Percentiles rank a stretch among this genome's conserved stretches.
phyloP scores from a whole-genome alignment of 2,329 filamentous ascomycete species.

The Ilyonectria destructans region DNA sequence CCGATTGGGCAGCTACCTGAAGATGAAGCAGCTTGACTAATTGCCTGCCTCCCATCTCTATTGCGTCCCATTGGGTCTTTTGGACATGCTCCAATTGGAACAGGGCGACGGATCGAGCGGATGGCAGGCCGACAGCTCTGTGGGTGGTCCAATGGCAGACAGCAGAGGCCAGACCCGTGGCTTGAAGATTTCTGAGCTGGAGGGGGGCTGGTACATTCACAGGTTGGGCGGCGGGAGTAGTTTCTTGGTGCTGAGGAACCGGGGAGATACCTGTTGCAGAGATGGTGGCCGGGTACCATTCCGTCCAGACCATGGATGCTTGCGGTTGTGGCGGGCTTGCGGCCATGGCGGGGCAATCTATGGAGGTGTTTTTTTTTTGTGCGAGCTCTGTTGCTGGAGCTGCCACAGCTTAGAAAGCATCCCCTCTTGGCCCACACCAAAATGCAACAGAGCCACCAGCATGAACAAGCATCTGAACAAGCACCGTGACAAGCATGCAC shows the following conservation, averaged over 20 bases:
- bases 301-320: not conserved
- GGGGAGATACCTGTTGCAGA: conserved; percentile 31
- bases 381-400: conserved; percentile 7
- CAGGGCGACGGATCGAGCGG: conserved; percentile 35
- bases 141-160: conserved; percentile 38
- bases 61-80: conserved; percentile 33
- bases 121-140: conserved; percentile 33
- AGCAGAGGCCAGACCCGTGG: conserved; percentile 33
- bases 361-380: conserved; percentile 23
- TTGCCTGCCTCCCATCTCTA: conserved; percentile 23
- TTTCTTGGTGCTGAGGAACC: conserved; percentile 1
- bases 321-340: conserved; percentile 12
- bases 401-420: conserved; percentile 19
- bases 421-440: not conserved
- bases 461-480: conserved; percentile 2
- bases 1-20: conserved; percentile 26
- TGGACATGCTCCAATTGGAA: conserved; percentile 24
- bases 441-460: not conserved
- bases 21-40: conserved; percentile 18
- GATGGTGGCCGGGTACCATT: conserved; percentile 21
- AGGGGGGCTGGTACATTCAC: conserved; percentile 11
- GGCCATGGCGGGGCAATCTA: conserved; percentile 24
- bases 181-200: conserved; percentile 39
- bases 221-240: conserved; percentile 33
- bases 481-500: not conserved